Evolutionary conservation across 2,329 filamentous ascomycete genomes (phyloP).

Genomic region (Ascochyta koolunga): DNA sequence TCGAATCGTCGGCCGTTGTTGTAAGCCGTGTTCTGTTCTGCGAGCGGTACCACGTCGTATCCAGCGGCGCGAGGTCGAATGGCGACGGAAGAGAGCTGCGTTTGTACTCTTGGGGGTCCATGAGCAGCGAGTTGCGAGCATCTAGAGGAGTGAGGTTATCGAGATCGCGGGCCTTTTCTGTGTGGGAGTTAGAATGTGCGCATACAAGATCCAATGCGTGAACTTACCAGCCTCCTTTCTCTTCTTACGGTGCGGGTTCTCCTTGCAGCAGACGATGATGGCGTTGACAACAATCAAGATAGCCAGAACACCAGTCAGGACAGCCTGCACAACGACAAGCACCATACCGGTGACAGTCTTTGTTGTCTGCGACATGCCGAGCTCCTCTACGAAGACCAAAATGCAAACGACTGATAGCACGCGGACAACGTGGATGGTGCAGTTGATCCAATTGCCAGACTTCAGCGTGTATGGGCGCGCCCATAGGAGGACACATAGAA

Average conservation of each 20-base stretch:
- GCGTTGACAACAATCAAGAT: conserved; percentile 90
- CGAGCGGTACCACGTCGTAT: conserved; percentile 47
- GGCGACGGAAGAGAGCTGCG: conserved; percentile 39
- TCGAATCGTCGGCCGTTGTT: conserved; percentile 29
- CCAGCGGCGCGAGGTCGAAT: conserved; percentile 37
- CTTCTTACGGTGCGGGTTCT: conserved; percentile 88
- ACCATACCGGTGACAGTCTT: conserved; percentile 94
- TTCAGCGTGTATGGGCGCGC: conserved; percentile 84
- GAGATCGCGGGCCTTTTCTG: conserved; percentile 78
- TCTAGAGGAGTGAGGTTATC: conserved; percentile 87
- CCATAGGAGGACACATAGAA: conserved; percentile 83
- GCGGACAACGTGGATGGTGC: conserved; percentile 85
- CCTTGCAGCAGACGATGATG: conserved; percentile 78
- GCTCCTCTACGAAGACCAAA: conserved; percentile 90
- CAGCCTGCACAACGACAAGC: conserved; percentile 87
- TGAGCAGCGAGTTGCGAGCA: conserved; percentile 83
- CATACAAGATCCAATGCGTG: not conserved
- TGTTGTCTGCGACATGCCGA: conserved; percentile 87
- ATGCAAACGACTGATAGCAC: conserved; percentile 89
- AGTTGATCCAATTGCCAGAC: conserved; percentile 91
- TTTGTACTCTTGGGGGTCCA: conserved; percentile 63
- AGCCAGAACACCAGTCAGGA: conserved; percentile 79
- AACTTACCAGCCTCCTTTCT: conserved; percentile 87
- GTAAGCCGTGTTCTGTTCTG: conserved; percentile 43
- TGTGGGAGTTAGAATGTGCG: conserved; percentile 34